Evolutionary conservation across 208 protist genomes (phyloP).

Genomic region (Trypanosomatidae sp.): DNA sequence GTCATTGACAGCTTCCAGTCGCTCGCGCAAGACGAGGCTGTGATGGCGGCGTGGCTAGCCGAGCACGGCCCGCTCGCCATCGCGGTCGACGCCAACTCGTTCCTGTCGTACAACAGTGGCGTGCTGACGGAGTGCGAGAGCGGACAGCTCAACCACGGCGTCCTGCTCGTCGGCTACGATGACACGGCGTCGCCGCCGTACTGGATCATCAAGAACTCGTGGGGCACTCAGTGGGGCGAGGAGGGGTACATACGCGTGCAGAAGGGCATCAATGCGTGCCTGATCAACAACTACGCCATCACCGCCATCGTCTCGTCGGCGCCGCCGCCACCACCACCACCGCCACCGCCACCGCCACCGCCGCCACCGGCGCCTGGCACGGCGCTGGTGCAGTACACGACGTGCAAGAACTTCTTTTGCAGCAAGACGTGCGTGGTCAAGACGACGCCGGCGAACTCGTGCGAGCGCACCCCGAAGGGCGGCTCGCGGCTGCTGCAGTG

Average conservation of each 20-base stretch:
- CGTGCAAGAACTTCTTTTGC: slow-evolving; percentile 10
- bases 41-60: slow-evolving; percentile 46
- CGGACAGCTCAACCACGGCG: slow-evolving; percentile 45
- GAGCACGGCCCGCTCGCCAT: slow-evolving; percentile 62
- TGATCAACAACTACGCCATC: slow-evolving; percentile 13
- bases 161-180: slow-evolving; percentile 76
- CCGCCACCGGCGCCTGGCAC: slow-evolving; percentile 4
- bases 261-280: slow-evolving; percentile 32
- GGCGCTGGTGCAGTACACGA: slow-evolving; percentile 5
- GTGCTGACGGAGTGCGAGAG: slow-evolving; percentile 34
- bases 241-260: slow-evolving; percentile 56
- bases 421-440: slow-evolving; percentile 3
- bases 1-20: slow-evolving; percentile 31
- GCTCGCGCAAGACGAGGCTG: slow-evolving; percentile 38
- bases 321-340: slow-evolving; percentile 1
- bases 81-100: slow-evolving; percentile 69
- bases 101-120: slow-evolving; percentile 37
- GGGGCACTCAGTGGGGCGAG: slow-evolving; percentile 59
- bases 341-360: slow-evolving; percentile 3
- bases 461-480: background rate
- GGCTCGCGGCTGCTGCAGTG: slow-evolving; percentile 15
- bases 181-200: slow-evolving; percentile 23
- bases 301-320: slow-evolving; percentile 3
- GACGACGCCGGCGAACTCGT: slow-evolving; percentile 1
- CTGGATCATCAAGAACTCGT: slow-evolving; percentile 87